Evolutionary conservation across 129 eudicot genomes (phyloP), one percentile per base, ranked within the genome.

Genomic region (Centrapalus pauciflorus): DNA sequence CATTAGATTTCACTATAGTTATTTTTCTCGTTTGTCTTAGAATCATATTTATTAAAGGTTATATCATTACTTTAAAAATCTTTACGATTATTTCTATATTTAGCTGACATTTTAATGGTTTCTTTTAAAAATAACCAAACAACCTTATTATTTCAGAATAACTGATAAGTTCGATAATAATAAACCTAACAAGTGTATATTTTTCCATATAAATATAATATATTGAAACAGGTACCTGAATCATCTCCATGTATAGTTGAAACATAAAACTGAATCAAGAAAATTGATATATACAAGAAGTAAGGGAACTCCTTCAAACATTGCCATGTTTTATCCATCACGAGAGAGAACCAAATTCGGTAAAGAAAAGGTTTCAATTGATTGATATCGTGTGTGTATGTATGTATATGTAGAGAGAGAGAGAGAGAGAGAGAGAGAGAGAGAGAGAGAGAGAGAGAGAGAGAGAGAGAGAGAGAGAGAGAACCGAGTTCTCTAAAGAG

Each of bases 251-350:
- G 38, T 34, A 67, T 24, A 32, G 79, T 58, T 54, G 55, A 52
- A 45, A 75, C 68, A 66, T 55, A 46, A 12, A 75, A 17, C 9
- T 45, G 79, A 7, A 66, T 17, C 55, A 75, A 46, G 79, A 75
- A 64, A 55, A 64, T 34, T 58, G 79, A 66, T 57, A 34, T 56
- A 67, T 45, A 75, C 74, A 75, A 75, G 75, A 45, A 57, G 69
- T 25, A 16, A 66, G 55, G 32, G 21, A 66, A 23, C 16, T 40
- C 28, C 27, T 74, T 74, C 41, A 74, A 30, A 56, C 52, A 66
- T 57, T 66, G 57, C 79, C 68, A 57, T 74, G 79, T 57, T 56
- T 58, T 74, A 20, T 66, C 79, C 79, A 75, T 66, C 74, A 56
- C 30, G 26, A 17, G 68, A 48, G 74, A 41, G 46, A 66, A 65